Base-by-base conservation (phyloP, 2,329 filamentous ascomycete genomes). In the Paraconiothyrium sp. region DNA sequence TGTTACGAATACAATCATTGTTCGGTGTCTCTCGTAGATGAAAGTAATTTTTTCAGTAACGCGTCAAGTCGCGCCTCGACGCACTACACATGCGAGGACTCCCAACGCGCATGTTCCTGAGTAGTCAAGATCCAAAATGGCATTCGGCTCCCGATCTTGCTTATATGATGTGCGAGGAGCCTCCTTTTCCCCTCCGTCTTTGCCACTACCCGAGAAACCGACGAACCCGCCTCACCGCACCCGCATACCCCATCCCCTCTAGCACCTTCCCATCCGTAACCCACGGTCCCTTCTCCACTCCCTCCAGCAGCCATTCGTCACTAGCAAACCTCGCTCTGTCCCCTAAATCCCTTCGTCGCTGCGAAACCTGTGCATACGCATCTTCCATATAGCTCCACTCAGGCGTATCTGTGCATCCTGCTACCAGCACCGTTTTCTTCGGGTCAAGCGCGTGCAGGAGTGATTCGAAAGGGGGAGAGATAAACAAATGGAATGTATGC, bases 401-500 rank as follows among this genome's bases (percentile, higher is more conserved):
- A 0, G 76, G 73, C 54, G 59, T 57, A 8, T 77, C 76, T 34
- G 70, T 69, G 54, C 73, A 74, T 20, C 76, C 76, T 2, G 66
- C 66, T 4, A 76, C 72, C 37, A 78, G 64, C 2, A 79, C 67
- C 9, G 73, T 78, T 27, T 66, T 67, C 58, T 75, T 67, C 0
- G 73, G 68, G 10, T 62, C 54, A 37, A 79, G 34, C 0, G 41
- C 60, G 5, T 60, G 51, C 34, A 78, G 24, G 0, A 73, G 43
- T 8, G 49, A 34, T 13, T 77, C 73, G 32, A 76, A 70, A 6
- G 75, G 65, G 1, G 89, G 80, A 0, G 91, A 90, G 0, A 89
- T 90, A 1, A 93, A 72, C 1, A 94, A 70, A 61, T 93, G 89
- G 3, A 94, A 77, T 6, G 82, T 74, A 3, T 83, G 80, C 0